phyloP scores from a whole-genome alignment of 2,329 filamentous ascomycete genomes.

The Trichoderma atroviride region DNA sequence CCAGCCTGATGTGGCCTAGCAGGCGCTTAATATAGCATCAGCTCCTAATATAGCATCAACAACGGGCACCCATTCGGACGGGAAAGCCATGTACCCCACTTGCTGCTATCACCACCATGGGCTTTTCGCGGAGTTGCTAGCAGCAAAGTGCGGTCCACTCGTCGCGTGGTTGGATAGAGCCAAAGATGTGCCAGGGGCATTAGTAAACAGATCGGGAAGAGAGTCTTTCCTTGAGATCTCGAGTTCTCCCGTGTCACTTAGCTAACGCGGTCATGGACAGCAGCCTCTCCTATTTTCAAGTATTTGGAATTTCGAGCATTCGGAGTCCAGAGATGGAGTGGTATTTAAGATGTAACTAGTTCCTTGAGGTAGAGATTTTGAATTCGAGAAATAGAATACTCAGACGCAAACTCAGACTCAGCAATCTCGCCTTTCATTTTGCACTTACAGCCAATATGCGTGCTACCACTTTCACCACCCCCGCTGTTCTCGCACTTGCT shows the following conservation, averaged over 20 bases:
- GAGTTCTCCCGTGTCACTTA: conserved; percentile 4
- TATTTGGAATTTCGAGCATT: conserved; percentile 9
- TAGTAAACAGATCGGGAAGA: conserved; percentile 11
- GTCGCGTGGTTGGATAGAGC: conserved; percentile 6
- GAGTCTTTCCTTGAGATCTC: conserved; percentile 8
- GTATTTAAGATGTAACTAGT: neutral
- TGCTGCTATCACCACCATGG: neutral
- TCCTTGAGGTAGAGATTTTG: neutral
- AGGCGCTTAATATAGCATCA: conserved; percentile 20
- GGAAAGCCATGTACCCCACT: conserved; percentile 2
- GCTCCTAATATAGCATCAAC: conserved; percentile 18
- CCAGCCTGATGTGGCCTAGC: conserved; percentile 10
- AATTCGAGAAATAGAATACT: neutral
- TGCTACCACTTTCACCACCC: neutral
- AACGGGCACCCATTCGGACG: conserved; percentile 6
- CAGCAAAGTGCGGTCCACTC: neutral
- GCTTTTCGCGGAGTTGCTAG: conserved; percentile 1
- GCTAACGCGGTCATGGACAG: neutral
- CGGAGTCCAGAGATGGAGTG: neutral
- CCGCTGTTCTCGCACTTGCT: conserved; percentile 46
- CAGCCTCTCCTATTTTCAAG: neutral
- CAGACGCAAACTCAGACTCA: neutral
- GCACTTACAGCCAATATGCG: conserved; percentile 3
- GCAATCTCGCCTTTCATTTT: neutral
- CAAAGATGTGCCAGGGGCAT: neutral